phyloP scores from a whole-genome alignment of 148 eudicot species.

The Polygonum maritimum region DNA sequence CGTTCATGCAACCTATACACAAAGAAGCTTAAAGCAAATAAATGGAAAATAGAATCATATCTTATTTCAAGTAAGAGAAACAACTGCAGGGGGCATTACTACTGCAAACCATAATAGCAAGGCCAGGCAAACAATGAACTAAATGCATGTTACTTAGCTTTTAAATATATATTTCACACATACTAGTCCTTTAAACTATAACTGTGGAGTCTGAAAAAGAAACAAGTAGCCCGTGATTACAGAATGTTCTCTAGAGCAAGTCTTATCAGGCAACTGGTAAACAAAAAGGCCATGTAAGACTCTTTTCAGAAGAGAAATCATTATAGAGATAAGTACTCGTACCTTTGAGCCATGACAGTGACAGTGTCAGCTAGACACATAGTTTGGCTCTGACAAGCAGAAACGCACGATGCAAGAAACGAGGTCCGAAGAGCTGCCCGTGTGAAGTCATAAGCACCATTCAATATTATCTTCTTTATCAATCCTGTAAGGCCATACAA shows the following conservation, averaged over 20 bases:
- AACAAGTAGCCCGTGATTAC: background rate
- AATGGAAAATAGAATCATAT: background rate
- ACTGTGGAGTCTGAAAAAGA: background rate
- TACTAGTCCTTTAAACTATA: background rate
- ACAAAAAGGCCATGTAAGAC: background rate
- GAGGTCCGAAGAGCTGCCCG: slow-evolving; percentile 97
- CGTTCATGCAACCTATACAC: slow-evolving; percentile 75
- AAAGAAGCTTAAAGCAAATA: background rate
- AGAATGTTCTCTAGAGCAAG: background rate
- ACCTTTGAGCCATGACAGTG: slow-evolving; percentile 91
- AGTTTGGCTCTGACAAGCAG: slow-evolving; percentile 94
- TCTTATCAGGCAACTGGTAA: background rate
- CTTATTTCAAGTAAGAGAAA: background rate
- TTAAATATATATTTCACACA: background rate
- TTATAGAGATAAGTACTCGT: background rate
- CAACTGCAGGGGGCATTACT: background rate
- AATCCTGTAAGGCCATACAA: slow-evolving; percentile 56
- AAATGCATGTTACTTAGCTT: background rate
- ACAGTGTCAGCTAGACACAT: slow-evolving; percentile 93
- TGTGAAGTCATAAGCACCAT: slow-evolving; percentile 91
- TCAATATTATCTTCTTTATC: slow-evolving; percentile 56
- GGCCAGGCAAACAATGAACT: background rate
- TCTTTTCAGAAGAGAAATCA: background rate
- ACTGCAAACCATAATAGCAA: background rate
- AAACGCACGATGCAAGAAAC: slow-evolving; percentile 95